A percentile compares a stretch with the other conserved stretches of the same genome.
phyloP scores from a whole-genome alignment of 441 rosid species.

The Populus hybrid region DNA sequence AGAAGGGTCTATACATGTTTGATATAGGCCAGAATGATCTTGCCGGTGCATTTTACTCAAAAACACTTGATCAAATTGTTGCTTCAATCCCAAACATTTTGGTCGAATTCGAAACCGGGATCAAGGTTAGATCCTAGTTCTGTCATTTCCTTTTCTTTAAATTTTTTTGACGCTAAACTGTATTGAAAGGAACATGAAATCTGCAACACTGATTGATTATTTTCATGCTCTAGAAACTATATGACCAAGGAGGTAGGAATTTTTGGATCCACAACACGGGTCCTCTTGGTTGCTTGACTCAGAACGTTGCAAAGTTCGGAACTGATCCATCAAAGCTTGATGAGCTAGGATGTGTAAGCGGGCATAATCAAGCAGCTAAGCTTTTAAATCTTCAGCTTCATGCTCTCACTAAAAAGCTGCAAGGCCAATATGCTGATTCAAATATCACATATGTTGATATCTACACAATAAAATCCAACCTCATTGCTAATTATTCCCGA shows the following conservation, averaged over 20 bases:
- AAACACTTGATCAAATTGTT: constrained; percentile 69
- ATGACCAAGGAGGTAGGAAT: constrained; percentile 78
- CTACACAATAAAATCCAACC: constrained; percentile 65
- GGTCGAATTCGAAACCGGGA: constrained; percentile 64
- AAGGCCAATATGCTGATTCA: constrained; percentile 54
- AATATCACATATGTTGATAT: constrained; percentile 74
- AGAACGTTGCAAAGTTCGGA: constrained; percentile 84
- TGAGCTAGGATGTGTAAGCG: constrained; percentile 68
- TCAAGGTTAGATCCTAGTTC: constrained; percentile 48
- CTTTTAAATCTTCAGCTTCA: constrained; percentile 85
- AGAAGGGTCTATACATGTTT: constrained; percentile 81
- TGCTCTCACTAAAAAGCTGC: constrained; percentile 61
- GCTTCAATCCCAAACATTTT: constrained; percentile 69
- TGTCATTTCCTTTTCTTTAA: neutral
- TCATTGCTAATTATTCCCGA: constrained; percentile 65
- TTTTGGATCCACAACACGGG: constrained; percentile 96
- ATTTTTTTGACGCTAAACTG: neutral
- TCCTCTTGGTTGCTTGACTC: constrained; percentile 89
- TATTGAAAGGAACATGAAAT: neutral
- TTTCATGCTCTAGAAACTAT: constrained; percentile 44
- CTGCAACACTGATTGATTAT: neutral
- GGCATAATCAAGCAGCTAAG: constrained; percentile 82
- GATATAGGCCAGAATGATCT: constrained; percentile 97
- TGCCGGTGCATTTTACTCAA: constrained; percentile 92
- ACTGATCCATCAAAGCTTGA: constrained; percentile 80